phyloP scores from a whole-genome alignment of 768 basidiomycete genomes.

The Tubosaeta brunneosetosa region DNA sequence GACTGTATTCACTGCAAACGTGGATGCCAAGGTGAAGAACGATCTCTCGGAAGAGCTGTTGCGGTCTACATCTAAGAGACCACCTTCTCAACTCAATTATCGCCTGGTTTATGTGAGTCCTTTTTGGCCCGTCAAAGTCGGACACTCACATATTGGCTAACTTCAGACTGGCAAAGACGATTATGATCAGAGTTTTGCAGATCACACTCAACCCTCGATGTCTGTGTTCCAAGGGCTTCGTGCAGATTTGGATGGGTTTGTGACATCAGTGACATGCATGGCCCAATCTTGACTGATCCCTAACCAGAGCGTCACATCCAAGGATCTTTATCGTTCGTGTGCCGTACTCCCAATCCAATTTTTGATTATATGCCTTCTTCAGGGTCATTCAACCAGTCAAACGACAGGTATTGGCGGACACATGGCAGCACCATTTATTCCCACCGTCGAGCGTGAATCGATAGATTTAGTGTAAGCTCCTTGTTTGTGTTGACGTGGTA shows the following conservation, averaged over 20 bases:
- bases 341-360: too few species aligned
- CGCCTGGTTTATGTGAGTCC: slow-evolving; percentile 7
- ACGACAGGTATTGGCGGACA: slow-evolving; percentile 11
- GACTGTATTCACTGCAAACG: slow-evolving; percentile 23
- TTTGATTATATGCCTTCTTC: too few species aligned
- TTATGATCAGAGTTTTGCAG: not conserved
- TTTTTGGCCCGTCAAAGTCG: not conserved
- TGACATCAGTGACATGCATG: not conserved
- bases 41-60: not conserved
- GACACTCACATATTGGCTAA: not conserved
- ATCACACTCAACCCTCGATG: not conserved
- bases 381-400: slow-evolving; percentile 12
- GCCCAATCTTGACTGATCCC: slow-evolving; percentile 1
- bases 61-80: slow-evolving; percentile 1
- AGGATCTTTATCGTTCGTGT: slow-evolving; percentile 66
- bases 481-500: not conserved
- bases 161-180: slow-evolving; percentile 2
- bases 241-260: slow-evolving; percentile 12
- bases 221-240: slow-evolving; percentile 6
- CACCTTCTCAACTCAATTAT: slow-evolving; percentile 1
- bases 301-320: slow-evolving; percentile 52
- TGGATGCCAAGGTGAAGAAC: not conserved
- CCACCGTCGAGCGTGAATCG: slow-evolving; percentile 11
- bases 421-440: slow-evolving; percentile 7
- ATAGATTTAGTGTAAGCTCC: slow-evolving; percentile 1